These are phyloP conservation scores for Salinomyces thailandicus DNA, from an alignment of 2,329 filamentous ascomycete genomes.

Conservation along the genomic window DNA sequence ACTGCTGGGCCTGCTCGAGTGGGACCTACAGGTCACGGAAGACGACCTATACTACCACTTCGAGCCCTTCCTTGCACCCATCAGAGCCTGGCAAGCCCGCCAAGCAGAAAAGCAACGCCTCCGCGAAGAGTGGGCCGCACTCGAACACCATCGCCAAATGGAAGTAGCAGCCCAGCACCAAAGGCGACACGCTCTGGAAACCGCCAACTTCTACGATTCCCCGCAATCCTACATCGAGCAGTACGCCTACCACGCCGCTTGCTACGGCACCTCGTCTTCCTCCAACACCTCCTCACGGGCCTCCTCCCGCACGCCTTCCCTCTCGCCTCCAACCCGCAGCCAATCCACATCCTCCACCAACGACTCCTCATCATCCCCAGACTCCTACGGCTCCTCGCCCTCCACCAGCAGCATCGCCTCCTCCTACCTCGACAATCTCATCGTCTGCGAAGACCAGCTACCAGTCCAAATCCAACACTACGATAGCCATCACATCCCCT, in stretches of 20 bases:
- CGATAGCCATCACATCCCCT: conserved; percentile 32
- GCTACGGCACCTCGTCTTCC: conserved; percentile 18
- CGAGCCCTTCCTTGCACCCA: conserved; percentile 77
- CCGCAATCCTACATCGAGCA: conserved; percentile 22
- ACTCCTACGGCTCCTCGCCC: conserved; percentile 22
- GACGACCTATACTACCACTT: conserved; percentile 80
- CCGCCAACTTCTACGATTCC: conserved; percentile 27
- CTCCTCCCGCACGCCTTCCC: conserved; percentile 38
- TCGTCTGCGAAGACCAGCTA: conserved; percentile 16
- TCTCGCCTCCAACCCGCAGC: conserved; percentile 37
- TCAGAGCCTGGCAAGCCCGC: conserved; percentile 52
- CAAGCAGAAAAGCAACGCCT: conserved; percentile 43
- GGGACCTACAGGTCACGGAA: conserved; percentile 78
- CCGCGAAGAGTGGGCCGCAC: conserved; percentile 28
- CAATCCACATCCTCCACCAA: conserved; percentile 26
- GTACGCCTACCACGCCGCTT: conserved; percentile 19
- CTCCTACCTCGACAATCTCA: conserved; percentile 18
- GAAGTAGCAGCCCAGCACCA: conserved; percentile 31
- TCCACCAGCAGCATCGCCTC: conserved; percentile 27
- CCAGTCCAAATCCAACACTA: conserved; percentile 30
- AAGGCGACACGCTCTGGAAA: conserved; percentile 18
- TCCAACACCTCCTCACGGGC: conserved; percentile 23
- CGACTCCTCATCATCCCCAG: conserved; percentile 26
- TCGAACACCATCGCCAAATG: conserved; percentile 24
- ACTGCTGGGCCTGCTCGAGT: conserved; percentile 85